These are phyloP conservation scores for Medicago arabica DNA, from an alignment of 306 rosid genomes.

Conservation along the genomic window DNA sequence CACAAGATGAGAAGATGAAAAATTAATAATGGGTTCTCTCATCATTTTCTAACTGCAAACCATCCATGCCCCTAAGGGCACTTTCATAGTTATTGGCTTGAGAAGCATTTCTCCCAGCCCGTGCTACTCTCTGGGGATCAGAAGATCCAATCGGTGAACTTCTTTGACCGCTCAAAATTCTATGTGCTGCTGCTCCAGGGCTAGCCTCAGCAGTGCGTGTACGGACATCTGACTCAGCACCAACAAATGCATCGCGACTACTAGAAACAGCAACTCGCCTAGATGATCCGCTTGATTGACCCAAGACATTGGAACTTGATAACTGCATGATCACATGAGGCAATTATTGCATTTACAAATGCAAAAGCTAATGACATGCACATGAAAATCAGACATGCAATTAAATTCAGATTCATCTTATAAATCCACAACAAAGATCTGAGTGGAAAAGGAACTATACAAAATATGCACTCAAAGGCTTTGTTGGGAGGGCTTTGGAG, in stretches of 20 bases:
- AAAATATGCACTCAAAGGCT: constrained; percentile 21
- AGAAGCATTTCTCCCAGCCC: constrained; percentile 66
- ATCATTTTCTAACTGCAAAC: constrained; percentile 78
- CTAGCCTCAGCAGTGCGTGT: constrained; percentile 71
- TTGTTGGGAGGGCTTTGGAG: background rate
- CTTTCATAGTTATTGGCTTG: constrained; percentile 72
- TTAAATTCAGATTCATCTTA: constrained; percentile 10
- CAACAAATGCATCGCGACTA: constrained; percentile 73
- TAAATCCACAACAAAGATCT: background rate
- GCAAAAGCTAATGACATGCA: constrained; percentile 17
- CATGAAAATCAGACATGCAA: background rate
- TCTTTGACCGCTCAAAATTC: constrained; percentile 74
- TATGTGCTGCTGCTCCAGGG: constrained; percentile 69
- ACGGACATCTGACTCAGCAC: constrained; percentile 78
- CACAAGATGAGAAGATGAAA: constrained; percentile 44
- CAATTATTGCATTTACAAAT: constrained; percentile 21
- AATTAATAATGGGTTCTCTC: constrained; percentile 69
- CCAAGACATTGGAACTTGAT: constrained; percentile 58
- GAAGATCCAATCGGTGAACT: constrained; percentile 71
- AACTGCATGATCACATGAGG: constrained; percentile 57
- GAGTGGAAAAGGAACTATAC: constrained; percentile 26
- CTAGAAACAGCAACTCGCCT: constrained; percentile 83
- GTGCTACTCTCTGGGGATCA: constrained; percentile 59
- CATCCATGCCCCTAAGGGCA: constrained; percentile 79
- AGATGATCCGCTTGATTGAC: constrained; percentile 85